Conservation (phyloP, 2,329 filamentous ascomycete species). For the Microsporum audouinii region DNA sequence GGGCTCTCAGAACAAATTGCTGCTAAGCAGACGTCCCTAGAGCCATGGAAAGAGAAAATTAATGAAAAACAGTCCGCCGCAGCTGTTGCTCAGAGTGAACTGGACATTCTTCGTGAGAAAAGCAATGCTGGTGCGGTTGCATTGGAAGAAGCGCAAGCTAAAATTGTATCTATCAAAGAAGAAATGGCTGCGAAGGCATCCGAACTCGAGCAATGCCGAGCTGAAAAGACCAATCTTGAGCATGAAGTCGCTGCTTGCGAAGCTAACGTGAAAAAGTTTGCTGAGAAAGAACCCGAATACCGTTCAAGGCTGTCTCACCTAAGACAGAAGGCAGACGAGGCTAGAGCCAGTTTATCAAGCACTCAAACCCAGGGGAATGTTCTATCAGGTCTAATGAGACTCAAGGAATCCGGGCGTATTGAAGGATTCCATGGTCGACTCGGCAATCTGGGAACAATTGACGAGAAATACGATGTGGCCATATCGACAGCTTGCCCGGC, state of each 20-base stretch:
- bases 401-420: conserved; percentile 92
- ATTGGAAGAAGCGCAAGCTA: conserved; percentile 69
- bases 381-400: conserved; percentile 77
- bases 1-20: conserved; percentile 87
- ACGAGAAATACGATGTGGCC: conserved; percentile 90
- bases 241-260: conserved; percentile 63
- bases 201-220: conserved; percentile 65
- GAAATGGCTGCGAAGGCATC: conserved; percentile 57
- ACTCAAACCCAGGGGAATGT: conserved; percentile 92
- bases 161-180: conserved; percentile 62
- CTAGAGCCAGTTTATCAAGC: conserved; percentile 74
- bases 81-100: conserved; percentile 86
- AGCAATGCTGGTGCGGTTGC: conserved; percentile 77
- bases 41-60: conserved; percentile 95
- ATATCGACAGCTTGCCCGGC: conserved; percentile 90
- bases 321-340: conserved; percentile 91
- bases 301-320: conserved; percentile 77
- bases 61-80: conserved; percentile 91
- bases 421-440: conserved; percentile 94
- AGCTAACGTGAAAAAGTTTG: conserved; percentile 59
- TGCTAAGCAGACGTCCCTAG: conserved; percentile 80
- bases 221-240: conserved; percentile 59
- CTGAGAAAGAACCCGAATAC: conserved; percentile 67
- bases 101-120: conserved; percentile 81
- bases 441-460: conserved; percentile 86